Evolutionary conservation across 148 eudicot genomes (phyloP), one percentile per base, ranked within the genome.

Genomic region (Cornus controversa): DNA sequence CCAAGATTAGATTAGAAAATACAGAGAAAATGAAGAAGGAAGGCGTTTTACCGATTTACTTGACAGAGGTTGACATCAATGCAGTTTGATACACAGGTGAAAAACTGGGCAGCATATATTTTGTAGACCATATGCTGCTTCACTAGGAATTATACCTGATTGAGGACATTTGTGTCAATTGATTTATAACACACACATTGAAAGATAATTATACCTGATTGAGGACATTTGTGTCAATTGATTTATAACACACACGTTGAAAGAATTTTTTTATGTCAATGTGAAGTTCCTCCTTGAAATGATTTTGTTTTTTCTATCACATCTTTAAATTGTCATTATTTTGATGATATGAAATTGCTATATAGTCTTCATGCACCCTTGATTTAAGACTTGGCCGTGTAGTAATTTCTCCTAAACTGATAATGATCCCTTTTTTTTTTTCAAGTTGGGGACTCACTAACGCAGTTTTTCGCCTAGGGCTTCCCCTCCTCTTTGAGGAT

Each of bases 41-140:
- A 72, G 62, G 2, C 26, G 37, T 79, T 74, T 80, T 7, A 45
- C 64, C 15, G 60, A 37, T 24, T 72, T 74, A 60, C 37, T 71
- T 68, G 5, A 54, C 22, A 72, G 18, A 20, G 31, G 40, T 57
- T 42, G 73, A 40, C 69, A 70, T 22, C 63, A 25, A 80, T 64
- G 70, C 58, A 69, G 54, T 50, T 64, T 28, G 47, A 27, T 34
- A 23, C 27, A 27, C 66, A 64, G 24, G 23, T 23, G 37, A n/a
- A 60, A n/a, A 18, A 60, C 23, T 6, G 64, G 20, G 67, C 42
- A 70, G 62, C 45, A 63, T 69, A 64, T 47, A 22, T 75, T 80
- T 80, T 80, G 70, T 75, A 42, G 28, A 10, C 66, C 42, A 42
- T 29, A 37, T 45, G 57, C 66, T 74, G 78, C 72, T 54, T 54